Percentiles rank a stretch among this genome's conserved stretches.
Conservation (phyloP, 805 yeast species). For the Yarrowia alimentaria region DNA sequence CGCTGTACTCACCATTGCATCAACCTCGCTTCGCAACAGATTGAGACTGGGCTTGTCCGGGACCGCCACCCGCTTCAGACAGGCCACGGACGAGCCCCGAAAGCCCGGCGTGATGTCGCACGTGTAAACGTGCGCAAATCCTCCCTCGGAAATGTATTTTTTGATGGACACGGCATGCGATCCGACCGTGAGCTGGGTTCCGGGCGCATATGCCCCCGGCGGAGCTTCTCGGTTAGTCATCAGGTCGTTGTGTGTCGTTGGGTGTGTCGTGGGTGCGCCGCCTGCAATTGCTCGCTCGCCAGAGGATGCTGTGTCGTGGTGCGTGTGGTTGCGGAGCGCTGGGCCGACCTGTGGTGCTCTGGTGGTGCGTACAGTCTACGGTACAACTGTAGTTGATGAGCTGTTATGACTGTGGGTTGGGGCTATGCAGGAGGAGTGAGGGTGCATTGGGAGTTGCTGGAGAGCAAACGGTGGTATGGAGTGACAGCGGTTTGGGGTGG, state of each 20-base stretch:
- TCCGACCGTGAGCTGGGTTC: constrained; percentile 78
- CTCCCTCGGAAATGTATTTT: constrained; percentile 79
- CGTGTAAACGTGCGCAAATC: constrained; percentile 92
- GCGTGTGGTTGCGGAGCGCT: background rate
- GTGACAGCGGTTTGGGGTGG: no score
- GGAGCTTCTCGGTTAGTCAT: constrained; percentile 38
- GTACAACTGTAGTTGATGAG: constrained; percentile 24
- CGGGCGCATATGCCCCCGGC: constrained; percentile 70
- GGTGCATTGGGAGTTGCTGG: constrained; percentile 23
- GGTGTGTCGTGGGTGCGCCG: constrained; percentile 16
- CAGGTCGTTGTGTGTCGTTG: no score
- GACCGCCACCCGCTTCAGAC: constrained; percentile 91
- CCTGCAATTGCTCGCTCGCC: constrained; percentile 27
- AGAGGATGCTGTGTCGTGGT: constrained; percentile 17
- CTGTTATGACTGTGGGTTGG: constrained; percentile 27
- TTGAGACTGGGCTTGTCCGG: constrained; percentile 85
- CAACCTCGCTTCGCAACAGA: constrained; percentile 88
- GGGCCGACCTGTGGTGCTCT: constrained; percentile 16
- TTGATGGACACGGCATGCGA: constrained; percentile 68
- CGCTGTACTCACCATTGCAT: constrained; percentile 70
- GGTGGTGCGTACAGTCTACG: no score
- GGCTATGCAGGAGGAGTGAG: constrained; percentile 26
- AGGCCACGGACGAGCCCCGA: constrained; percentile 58
- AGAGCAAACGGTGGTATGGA: no score
- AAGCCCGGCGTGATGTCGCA: constrained; percentile 65